These are phyloP conservation scores for Globisporangium spinosum DNA, from an alignment of 352 stramenopile genomes.

Conservation along the genomic window DNA sequence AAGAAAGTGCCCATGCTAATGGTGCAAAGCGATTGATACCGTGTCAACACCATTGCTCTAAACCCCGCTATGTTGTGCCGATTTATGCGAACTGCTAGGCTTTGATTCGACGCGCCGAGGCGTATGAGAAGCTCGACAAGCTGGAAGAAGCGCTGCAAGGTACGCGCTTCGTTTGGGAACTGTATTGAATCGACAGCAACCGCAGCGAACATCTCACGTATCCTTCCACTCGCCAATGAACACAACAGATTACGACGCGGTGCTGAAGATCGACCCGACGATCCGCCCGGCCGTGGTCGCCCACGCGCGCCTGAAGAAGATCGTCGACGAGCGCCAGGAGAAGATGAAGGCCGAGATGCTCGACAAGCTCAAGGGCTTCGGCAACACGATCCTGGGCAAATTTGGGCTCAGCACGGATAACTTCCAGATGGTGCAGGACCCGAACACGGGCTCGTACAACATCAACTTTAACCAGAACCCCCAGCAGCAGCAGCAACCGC, in stretches of 20 bases:
- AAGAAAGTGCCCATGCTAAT: conserved; percentile 9
- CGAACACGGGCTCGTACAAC: conserved; percentile 95
- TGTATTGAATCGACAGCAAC: background rate
- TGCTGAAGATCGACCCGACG: conserved; percentile 91
- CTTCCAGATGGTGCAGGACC: conserved; percentile 98
- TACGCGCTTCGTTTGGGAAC: conserved; percentile 14
- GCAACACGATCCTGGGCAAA: conserved; percentile 97
- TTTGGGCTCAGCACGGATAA: conserved; percentile 99
- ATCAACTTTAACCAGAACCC: conserved; percentile 92
- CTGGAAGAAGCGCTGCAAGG: conserved; percentile 92
- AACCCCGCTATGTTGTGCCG: too few relatives aligned
- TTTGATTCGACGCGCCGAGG: conserved; percentile 89
- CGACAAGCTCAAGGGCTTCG: conserved; percentile 97
- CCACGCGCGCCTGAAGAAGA: conserved; percentile 80
- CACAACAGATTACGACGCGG: conserved; percentile 74
- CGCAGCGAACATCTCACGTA: too few relatives aligned
- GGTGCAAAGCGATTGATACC: too few relatives aligned
- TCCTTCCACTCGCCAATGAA: too few relatives aligned
- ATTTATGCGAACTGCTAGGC: conserved; percentile 26
- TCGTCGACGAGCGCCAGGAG: conserved; percentile 93
- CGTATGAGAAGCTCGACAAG: conserved; percentile 91
- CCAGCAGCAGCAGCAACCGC: conserved; percentile 5
- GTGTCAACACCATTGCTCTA: too few relatives aligned
- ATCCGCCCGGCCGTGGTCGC: conserved; percentile 47
- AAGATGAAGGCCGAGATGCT: conserved; percentile 98